Percentiles rank a stretch among this genome's conserved stretches.
phyloP scores from a whole-genome alignment of 257 asterid genomes.

The Ophiorrhiza pumila region DNA sequence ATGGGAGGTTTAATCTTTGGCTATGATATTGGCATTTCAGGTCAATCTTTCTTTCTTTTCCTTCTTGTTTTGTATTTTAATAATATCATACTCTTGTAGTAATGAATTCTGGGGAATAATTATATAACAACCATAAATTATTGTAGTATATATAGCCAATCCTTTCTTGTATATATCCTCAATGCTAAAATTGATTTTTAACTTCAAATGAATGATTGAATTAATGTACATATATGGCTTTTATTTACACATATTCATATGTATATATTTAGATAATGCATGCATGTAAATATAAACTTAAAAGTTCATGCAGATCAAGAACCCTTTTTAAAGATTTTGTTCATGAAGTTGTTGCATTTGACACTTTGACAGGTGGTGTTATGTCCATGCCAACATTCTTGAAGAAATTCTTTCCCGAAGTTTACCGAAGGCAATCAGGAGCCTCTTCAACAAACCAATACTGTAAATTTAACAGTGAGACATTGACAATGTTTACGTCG shows the following conservation, averaged over 20 bases:
- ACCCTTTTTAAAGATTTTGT: not conserved
- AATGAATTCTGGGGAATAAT: too few relatives aligned
- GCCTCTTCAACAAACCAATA: constrained; percentile 52
- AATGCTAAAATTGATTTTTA: too few relatives aligned
- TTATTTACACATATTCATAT: too few relatives aligned
- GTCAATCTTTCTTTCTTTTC: constrained; percentile 11
- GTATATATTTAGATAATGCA: too few relatives aligned
- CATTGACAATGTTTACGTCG: constrained; percentile 65
- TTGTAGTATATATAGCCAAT: too few relatives aligned
- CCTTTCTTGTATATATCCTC: too few relatives aligned
- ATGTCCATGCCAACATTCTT: constrained; percentile 68
- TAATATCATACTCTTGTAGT: too few relatives aligned
- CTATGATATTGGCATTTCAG: constrained; percentile 80
- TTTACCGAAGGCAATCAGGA: constrained; percentile 35
- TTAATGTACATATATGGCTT: too few relatives aligned
- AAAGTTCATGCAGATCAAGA: not conserved
- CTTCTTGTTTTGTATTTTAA: not conserved
- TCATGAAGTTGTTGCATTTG: not conserved
- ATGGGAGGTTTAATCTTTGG: constrained; percentile 88
- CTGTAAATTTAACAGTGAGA: constrained; percentile 66
- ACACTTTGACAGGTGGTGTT: constrained; percentile 62
- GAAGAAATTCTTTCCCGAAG: constrained; percentile 61
- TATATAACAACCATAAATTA: too few relatives aligned
- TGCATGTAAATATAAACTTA: too few relatives aligned
- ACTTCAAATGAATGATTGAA: too few relatives aligned